Evolutionary conservation across 2,329 filamentous ascomycete species (phyloP), one percentile per base, ranked within the genome.

Genomic region (Chrysosporium queenslandicum): DNA sequence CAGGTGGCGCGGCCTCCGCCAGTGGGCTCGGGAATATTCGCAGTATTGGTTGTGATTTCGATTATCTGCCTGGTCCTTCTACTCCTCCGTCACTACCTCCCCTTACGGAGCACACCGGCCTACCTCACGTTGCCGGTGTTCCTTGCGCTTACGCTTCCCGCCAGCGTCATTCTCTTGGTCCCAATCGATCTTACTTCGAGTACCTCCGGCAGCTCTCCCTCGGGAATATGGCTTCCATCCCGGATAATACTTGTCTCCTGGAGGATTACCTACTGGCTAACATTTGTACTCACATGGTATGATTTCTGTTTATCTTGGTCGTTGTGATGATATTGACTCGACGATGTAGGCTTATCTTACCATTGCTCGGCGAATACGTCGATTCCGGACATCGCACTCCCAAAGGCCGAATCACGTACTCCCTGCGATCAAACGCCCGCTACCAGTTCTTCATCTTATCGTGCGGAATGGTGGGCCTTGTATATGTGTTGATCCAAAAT

Each of bases 211-310:
- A 84, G 86, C 68, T 81, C 79, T 14, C 77, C 80, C 14, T 80
- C 84, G 60, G 92, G 90, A 30, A 86, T 98, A 63, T 96, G 90
- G 87, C 78, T 98, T 30, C 85, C 87, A 4, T 77, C 85, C 58
- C 74, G 82, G 46, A 78, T 90, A 25, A 75, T 96, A 46, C 75
- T 94, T 63, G 87, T 96, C 21, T 85, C 85, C 53, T 98, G 92
- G 92, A 81, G 91, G 64, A 91, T 98, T 58, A 85, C 86, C 18
- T 98, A 98, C 71, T 98, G 92, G 92, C 76, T 98, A 52, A 97
- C 91, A 0, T 98, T 98, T 71, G 82, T 83, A 47, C 72, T 98
- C 63, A 97, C 91, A 52, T 98, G 92, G 92, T 91, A 74, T 47
- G 76, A 60, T 27, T 25, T 18, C 7, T 32, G 20, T 29, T 9